Conservation (phyloP, 225 moss, liverwort and hornwort species). For the Polytrichum commune region DNA sequence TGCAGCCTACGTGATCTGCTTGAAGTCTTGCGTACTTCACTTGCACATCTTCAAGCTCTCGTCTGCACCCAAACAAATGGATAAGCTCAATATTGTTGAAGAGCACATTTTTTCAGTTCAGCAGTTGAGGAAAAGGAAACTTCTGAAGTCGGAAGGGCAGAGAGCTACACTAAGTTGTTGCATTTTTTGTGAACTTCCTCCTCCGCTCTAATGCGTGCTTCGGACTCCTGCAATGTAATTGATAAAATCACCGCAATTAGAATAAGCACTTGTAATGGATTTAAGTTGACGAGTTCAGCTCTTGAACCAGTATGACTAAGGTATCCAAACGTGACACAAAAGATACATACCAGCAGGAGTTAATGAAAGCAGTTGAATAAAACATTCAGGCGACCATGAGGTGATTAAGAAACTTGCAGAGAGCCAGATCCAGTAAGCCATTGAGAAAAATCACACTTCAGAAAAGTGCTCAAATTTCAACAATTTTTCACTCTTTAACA, state of each 20-base stretch:
- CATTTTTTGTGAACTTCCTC: constrained; percentile 56
- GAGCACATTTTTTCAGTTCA: not conserved
- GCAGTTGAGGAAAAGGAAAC: not conserved
- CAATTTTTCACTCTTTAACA: too few relatives aligned
- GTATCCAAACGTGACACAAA: too few relatives aligned
- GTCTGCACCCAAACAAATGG: constrained; percentile 26
- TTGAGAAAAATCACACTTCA: too few relatives aligned
- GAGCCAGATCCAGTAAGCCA: too few relatives aligned
- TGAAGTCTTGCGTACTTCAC: constrained; percentile 51
- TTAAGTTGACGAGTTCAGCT: too few relatives aligned
- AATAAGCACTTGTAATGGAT: too few relatives aligned
- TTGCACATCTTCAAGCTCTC: constrained; percentile 62
- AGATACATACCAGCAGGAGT: too few relatives aligned
- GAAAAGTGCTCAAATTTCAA: too few relatives aligned
- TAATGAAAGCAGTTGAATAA: too few relatives aligned
- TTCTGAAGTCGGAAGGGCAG: constrained; percentile 3
- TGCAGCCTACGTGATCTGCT: constrained; percentile 53
- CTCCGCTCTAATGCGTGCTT: constrained; percentile 47
- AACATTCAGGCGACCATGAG: too few relatives aligned
- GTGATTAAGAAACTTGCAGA: too few relatives aligned
- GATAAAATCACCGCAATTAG: not conserved
- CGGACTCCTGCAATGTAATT: constrained; percentile 57
- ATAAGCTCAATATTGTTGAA: not conserved
- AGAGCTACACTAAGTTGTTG: constrained; percentile 64
- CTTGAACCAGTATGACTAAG: too few relatives aligned